Base-by-base conservation (phyloP, 2,329 filamentous ascomycete species). In the Thelonectria rubi region DNA sequence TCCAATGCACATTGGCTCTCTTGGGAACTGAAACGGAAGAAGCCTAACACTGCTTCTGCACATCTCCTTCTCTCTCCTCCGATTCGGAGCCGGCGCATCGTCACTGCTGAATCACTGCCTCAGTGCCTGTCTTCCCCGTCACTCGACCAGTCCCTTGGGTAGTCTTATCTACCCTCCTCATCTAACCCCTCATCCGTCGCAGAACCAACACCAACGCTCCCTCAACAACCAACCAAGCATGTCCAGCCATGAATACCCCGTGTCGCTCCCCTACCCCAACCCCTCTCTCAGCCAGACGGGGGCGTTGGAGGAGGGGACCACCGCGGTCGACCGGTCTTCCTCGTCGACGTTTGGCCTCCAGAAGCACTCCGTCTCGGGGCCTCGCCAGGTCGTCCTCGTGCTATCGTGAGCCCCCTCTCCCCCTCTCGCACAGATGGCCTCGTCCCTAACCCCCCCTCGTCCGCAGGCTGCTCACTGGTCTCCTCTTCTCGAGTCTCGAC, bases 401-500 rank as follows among this genome's bases (percentile, higher is more conserved):
- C 63, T 73, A 54, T 78, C 77, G 80, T 78, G 64, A 66, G 63
- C 17, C 30, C 11, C 7, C 14, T 3, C 18, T 17, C 46, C 30
- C 14, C 1, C 48, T n/a, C n/a, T n/a, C n/a, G n/a, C n/a, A n/a
- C n/a, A n/a, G n/a, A n/a, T n/a, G n/a, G n/a, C n/a, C n/a, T n/a
- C n/a, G n/a, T n/a, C n/a, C n/a, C n/a, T n/a, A n/a, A n/a, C n/a
- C n/a, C n/a, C n/a, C n/a, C n/a, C n/a, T n/a, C n/a, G n/a, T n/a
- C n/a, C n/a, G n/a, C 43, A 85, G 82, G 45, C 76, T 85, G 51
- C 78, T 86, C 10, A 65, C 81, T 3, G 84, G 85, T 3, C 77
- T 87, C 2, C 77, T 87, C 15, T 84, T 87, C 65, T 85, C 85
- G 4, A 85, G 81, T 24, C 77, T 87, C 40, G 85, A 87, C 62